Percentiles rank a stretch among this genome's conserved stretches.
Evolutionary conservation across 768 basidiomycete species (phyloP).

Genomic region (Leccinum broughii): DNA sequence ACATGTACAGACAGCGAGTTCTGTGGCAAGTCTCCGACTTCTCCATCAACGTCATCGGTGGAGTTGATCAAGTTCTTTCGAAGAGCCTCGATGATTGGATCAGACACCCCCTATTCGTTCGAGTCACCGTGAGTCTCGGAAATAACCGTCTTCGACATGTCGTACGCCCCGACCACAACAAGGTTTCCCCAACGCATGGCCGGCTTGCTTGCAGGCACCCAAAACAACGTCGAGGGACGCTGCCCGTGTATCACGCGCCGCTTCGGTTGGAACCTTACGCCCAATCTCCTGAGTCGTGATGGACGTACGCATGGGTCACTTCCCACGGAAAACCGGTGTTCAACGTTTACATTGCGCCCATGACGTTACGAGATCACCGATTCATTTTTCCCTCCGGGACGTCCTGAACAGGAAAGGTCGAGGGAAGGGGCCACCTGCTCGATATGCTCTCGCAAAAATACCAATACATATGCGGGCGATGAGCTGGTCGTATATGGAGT

Average conservation of each 20-base stretch:
- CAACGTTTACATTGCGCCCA: neutral
- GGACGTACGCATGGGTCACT: neutral
- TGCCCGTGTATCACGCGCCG: conserved; percentile 40
- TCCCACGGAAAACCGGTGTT: conserved; percentile 45
- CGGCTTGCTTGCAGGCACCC: conserved; percentile 23
- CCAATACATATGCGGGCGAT: conserved; percentile 44
- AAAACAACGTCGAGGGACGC: conserved; percentile 35
- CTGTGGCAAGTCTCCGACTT: neutral
- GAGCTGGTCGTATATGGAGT: conserved; percentile 61
- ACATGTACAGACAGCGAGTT: conserved; percentile 35
- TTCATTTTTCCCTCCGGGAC: neutral
- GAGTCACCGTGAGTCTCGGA: conserved; percentile 33
- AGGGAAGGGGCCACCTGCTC: conserved; percentile 52
- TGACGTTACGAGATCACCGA: neutral
- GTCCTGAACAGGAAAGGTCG: conserved; percentile 39
- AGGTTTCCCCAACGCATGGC: conserved; percentile 50
- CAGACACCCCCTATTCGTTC: conserved; percentile 35
- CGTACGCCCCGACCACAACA: neutral
- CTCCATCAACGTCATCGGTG: neutral
- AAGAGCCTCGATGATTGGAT: conserved; percentile 35
- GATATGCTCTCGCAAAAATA: conserved; percentile 38
- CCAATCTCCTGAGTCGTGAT: conserved; percentile 6
- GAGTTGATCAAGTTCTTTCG: neutral
- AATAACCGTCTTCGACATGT: conserved; percentile 6
- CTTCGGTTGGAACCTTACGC: conserved; percentile 60